These are phyloP conservation scores for Afroboletus lepidellus DNA, from an alignment of 1,284 basidiomycete genomes.

Conservation along the genomic window DNA sequence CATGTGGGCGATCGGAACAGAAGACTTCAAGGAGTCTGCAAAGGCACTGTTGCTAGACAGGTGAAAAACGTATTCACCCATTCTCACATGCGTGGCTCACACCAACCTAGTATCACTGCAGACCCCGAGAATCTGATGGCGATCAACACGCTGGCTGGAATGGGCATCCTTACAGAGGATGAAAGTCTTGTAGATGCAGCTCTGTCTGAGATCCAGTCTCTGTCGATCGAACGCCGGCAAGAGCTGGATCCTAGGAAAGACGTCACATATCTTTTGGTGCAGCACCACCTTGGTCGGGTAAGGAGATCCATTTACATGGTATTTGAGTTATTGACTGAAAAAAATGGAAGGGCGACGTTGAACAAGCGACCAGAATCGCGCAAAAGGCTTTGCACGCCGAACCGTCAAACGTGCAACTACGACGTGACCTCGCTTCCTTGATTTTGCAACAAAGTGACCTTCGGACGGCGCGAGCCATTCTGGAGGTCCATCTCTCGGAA, in stretches of 20 bases:
- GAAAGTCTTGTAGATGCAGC: slow-evolving; percentile 84
- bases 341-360: slow-evolving; percentile 45
- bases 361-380: slow-evolving; percentile 49
- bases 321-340: slow-evolving; percentile 4
- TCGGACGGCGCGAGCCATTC: slow-evolving; percentile 40
- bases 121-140: slow-evolving; percentile 76
- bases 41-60: slow-evolving; percentile 83
- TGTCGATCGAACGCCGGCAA: slow-evolving; percentile 62
- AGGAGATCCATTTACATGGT: slow-evolving; percentile 11
- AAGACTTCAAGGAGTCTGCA: slow-evolving; percentile 74
- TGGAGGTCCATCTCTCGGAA: slow-evolving; percentile 33
- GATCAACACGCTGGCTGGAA: slow-evolving; percentile 80
- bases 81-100: slow-evolving; percentile 13
- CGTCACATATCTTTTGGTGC: slow-evolving; percentile 64
- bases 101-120: slow-evolving; percentile 51
- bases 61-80: slow-evolving; percentile 43
- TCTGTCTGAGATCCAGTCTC: slow-evolving; percentile 72
- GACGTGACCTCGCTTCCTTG: slow-evolving; percentile 54
- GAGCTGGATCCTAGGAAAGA: slow-evolving; percentile 65
- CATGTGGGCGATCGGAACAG: slow-evolving; percentile 77
- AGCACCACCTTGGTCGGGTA: slow-evolving; percentile 69
- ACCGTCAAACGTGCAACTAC: slow-evolving; percentile 48
- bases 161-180: slow-evolving; percentile 81
- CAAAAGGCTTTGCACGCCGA: slow-evolving; percentile 58
- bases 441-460: slow-evolving; percentile 48